Evolutionary conservation across 2,329 filamentous ascomycete species (phyloP).

Genomic region (Alternaria sp.): DNA sequence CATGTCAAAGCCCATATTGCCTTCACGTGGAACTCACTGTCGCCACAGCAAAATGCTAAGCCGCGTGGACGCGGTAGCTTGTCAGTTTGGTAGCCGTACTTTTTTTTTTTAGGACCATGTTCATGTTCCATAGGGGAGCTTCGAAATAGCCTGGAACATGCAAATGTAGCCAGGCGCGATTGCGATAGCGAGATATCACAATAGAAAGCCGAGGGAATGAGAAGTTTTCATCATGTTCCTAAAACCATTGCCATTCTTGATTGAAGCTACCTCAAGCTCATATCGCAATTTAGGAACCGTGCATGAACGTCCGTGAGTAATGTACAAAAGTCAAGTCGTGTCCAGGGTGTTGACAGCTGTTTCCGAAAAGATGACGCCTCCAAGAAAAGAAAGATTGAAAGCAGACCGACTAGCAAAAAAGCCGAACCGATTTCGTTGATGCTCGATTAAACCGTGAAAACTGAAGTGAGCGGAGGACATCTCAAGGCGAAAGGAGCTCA

Average conservation of each 20-base stretch:
- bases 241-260: conserved; percentile 24
- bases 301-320: conserved; percentile 26
- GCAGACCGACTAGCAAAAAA: conserved; percentile 22
- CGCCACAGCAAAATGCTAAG: not conserved
- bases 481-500: conserved; percentile 24
- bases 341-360: conserved; percentile 18
- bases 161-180: not conserved
- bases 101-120: not conserved
- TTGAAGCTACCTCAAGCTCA: conserved; percentile 30
- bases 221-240: not conserved
- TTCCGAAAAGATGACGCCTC: conserved; percentile 27
- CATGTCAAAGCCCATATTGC: not conserved
- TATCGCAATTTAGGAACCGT: conserved; percentile 26
- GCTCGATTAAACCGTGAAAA: conserved; percentile 21
- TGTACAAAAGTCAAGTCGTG: conserved; percentile 35
- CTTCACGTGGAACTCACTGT: not conserved
- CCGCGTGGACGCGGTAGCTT: not conserved
- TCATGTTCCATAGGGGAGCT: not conserved
- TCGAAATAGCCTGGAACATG: not conserved
- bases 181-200: not conserved
- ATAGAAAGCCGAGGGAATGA: not conserved
- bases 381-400: conserved; percentile 27
- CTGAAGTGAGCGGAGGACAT: conserved; percentile 8
- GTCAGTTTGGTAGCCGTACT: not conserved
- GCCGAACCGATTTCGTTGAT: conserved; percentile 22